Conservation (phyloP, 2,329 filamentous ascomycete species). For the Alternaria postmessia region DNA sequence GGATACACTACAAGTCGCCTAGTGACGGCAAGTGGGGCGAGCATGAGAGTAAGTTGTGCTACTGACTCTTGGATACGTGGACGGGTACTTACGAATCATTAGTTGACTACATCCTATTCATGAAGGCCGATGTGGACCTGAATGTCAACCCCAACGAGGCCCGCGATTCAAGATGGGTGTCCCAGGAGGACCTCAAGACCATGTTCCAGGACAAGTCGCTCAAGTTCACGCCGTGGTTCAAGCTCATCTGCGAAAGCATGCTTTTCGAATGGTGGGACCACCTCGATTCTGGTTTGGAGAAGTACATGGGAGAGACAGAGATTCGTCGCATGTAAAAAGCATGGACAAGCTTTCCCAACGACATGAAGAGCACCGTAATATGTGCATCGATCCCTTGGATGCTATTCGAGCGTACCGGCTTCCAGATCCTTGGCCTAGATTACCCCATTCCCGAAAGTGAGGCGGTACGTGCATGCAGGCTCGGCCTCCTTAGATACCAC, state of each 20-base stretch:
- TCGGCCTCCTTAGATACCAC: conserved; percentile 39
- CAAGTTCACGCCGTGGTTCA: conserved; percentile 98
- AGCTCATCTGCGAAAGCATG: conserved; percentile 97
- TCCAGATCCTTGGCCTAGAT: conserved; percentile 17
- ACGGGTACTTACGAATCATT: conserved; percentile 29
- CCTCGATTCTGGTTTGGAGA: conserved; percentile 80
- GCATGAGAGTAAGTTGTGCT: conserved; percentile 79
- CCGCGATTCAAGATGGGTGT: conserved; percentile 83
- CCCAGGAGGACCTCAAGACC: conserved; percentile 78
- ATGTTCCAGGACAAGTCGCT: conserved; percentile 83
- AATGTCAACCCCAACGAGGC: conserved; percentile 88
- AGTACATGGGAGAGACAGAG: conserved; percentile 83
- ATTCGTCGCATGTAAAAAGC: conserved; percentile 79
- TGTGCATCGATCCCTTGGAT: background rate
- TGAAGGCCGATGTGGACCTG: conserved; percentile 84
- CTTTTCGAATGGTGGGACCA: conserved; percentile 97
- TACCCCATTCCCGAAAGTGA: conserved; percentile 28
- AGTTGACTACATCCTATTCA: conserved; percentile 99
- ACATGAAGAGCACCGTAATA: background rate
- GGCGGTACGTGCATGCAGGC: conserved; percentile 32
- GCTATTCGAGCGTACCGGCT: background rate
- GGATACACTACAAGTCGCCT: conserved; percentile 98
- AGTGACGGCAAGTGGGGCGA: conserved; percentile 99
- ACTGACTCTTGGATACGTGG: background rate
- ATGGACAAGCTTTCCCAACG: background rate